Percentiles rank a stretch among this genome's conserved stretches.
Conservation (phyloP, 2,329 filamentous ascomycete genomes). For the Fusarium tupiense region DNA sequence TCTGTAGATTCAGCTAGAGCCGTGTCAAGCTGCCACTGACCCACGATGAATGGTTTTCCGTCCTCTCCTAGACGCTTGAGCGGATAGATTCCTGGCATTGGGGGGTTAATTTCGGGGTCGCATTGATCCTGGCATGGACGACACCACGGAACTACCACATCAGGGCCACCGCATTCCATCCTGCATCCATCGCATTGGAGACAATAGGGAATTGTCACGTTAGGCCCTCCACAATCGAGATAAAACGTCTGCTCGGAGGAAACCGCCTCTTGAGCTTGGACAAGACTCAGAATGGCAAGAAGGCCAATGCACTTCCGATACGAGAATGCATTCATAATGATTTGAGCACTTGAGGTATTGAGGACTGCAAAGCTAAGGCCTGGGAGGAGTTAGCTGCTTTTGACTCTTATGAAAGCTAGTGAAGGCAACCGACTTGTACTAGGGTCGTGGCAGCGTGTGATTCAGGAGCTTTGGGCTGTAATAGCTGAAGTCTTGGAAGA, state of each 20-base stretch:
- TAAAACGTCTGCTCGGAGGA: fast-evolving
- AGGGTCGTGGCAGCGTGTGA: background rate
- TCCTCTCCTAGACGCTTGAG: background rate
- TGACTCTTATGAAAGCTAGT: background rate
- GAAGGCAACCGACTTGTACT: background rate
- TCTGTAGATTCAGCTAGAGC: fast-evolving
- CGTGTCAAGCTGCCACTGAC: background rate
- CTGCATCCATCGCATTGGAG: background rate
- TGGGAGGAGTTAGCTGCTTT: background rate
- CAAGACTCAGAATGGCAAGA: background rate
- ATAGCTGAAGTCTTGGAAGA: background rate
- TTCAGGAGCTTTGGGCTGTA: background rate
- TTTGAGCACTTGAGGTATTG: background rate
- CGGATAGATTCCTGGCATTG: too few relatives aligned
- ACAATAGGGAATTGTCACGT: background rate
- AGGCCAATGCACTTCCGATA: background rate
- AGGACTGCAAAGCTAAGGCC: fast-evolving
- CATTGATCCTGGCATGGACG: fast-evolving
- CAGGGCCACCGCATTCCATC: background rate
- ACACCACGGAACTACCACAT: background rate
- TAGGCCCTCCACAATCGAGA: background rate
- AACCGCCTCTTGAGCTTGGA: background rate
- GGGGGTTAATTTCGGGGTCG: too few relatives aligned
- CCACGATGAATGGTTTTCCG: background rate
- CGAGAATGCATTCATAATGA: background rate